Base-by-base conservation (phyloP, 306 rosid genomes). In the Prunus mira region DNA sequence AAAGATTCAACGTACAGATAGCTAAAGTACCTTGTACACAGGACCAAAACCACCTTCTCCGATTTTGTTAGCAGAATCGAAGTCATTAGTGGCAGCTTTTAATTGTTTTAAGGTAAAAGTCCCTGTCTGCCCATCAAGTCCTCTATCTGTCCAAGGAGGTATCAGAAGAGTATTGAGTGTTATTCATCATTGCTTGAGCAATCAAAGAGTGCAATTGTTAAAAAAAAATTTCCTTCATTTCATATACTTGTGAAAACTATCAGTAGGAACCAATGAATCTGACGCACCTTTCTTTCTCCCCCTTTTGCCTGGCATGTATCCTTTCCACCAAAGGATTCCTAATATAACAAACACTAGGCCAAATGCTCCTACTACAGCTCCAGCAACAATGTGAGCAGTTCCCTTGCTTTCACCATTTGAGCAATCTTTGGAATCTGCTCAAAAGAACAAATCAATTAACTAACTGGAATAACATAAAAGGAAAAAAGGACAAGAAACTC, bases 11-110 rank as follows among this genome's bases (percentile, higher is more conserved):
- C 55, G 43, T 5, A 58, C 32, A 76, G 12, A 67, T 63, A 49
- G 58, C 47, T 30, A 73, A 64, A 73, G 27, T 65, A 88, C 92
- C 89, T 88, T 88, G 86, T 79, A 88, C 22, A 88, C 96, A 20
- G 92, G 91, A 71, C 91, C 96, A 69, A 91, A 90, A 66, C 93
- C 93, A 18, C 91, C 93, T 87, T 90, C 91, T 72, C 96, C 96
- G 50, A 90, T 80, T 78, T 88, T 90, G 80, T 90, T 88, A 71
- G 24, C 55, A 15, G 46, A 61, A 82, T 88, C 67, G 25, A 90
- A 90, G 76, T 88, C 74, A 19, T 85, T 28, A 13, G 96, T 88
- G 49, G 93, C 93, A 38, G 82, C 87, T 77, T 77, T 79, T 79
- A 88, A 62, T 76, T 85, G 93, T 65, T 87, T 81, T 71, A 91